phyloP scores from a whole-genome alignment of 2,329 filamentous ascomycete species.

The Exophiala aquamarina region DNA sequence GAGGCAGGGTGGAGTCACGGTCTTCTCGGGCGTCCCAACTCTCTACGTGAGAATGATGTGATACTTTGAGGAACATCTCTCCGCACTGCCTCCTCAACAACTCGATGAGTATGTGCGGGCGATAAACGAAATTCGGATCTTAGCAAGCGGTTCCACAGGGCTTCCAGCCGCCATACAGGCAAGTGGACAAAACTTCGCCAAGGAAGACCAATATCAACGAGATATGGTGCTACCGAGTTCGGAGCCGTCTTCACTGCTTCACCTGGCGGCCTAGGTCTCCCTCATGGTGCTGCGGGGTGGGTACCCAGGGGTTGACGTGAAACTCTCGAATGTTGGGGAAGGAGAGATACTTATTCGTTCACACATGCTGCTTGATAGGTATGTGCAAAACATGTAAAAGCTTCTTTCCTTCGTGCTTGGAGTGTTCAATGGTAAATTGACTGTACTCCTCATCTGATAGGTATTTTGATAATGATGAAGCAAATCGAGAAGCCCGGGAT shows the following conservation, averaged over 20 bases:
- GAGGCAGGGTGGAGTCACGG: constrained; percentile 31
- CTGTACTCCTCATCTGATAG: too few species aligned
- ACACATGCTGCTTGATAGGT: too few species aligned
- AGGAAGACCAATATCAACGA: constrained; percentile 40
- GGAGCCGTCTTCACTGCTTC: constrained; percentile 42
- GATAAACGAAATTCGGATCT: constrained; percentile 28
- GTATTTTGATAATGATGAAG: constrained; percentile 32
- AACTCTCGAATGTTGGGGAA: constrained; percentile 37
- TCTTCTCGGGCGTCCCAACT: constrained; percentile 41
- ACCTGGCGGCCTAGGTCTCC: constrained; percentile 27
- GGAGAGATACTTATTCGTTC: constrained; percentile 44
- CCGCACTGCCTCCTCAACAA: constrained; percentile 16
- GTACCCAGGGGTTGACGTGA: constrained; percentile 34
- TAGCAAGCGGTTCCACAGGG: constrained; percentile 41
- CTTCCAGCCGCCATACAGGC: constrained; percentile 47
- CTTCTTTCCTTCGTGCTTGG: too few species aligned
- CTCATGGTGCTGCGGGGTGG: constrained; percentile 7
- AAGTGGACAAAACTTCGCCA: constrained; percentile 47
- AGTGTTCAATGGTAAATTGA: too few species aligned
- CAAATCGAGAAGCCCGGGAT: constrained; percentile 38
- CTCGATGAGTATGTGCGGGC: constrained; percentile 42
- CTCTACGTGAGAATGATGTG: constrained; percentile 41
- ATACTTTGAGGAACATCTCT: constrained; percentile 28
- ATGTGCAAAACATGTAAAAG: too few species aligned
- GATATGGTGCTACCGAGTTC: constrained; percentile 47